These are phyloP conservation scores for Ceratobasidium sp. DNA, from an alignment of 1,284 basidiomycete species.

Conservation along the genomic window DNA sequence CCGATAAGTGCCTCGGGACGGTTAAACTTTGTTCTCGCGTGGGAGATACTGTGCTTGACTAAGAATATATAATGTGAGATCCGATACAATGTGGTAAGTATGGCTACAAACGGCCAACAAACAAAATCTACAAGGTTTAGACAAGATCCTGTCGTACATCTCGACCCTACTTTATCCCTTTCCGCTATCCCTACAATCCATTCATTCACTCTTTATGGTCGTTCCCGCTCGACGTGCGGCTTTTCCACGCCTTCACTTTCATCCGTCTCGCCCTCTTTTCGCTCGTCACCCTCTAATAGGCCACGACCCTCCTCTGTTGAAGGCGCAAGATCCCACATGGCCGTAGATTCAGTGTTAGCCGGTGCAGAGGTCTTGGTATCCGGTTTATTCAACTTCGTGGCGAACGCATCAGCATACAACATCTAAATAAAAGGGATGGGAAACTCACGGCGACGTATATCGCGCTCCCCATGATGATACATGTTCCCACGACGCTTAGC, in stretches of 20 bases:
- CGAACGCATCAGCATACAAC: not conserved
- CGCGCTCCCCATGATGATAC: slow-evolving; percentile 71
- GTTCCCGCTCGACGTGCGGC: no score
- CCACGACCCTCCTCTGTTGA: slow-evolving; percentile 29
- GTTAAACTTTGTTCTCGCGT: no score
- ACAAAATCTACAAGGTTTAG: no score
- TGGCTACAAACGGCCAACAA: no score
- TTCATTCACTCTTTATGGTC: no score
- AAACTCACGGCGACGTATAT: slow-evolving; percentile 68
- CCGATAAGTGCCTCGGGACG: no score
- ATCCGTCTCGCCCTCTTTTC: not conserved
- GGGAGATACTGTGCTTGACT: no score
- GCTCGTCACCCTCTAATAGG: slow-evolving; percentile 30
- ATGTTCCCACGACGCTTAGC: slow-evolving; percentile 69
- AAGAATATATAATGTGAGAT: no score
- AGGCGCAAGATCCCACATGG: slow-evolving; percentile 33
- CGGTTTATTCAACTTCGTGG: slow-evolving; percentile 28
- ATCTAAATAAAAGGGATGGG: not conserved
- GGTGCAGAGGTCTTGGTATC: slow-evolving; percentile 12
- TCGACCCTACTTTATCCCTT: no score
- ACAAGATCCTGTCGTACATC: no score
- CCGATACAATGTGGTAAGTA: no score
- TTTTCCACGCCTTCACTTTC: slow-evolving; percentile 9
- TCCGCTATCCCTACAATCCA: no score
- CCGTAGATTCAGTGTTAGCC: slow-evolving; percentile 34